These are phyloP conservation scores for Vaccinium macrocarpon DNA, from an alignment of 148 eudicot genomes.

Conservation along the genomic window DNA sequence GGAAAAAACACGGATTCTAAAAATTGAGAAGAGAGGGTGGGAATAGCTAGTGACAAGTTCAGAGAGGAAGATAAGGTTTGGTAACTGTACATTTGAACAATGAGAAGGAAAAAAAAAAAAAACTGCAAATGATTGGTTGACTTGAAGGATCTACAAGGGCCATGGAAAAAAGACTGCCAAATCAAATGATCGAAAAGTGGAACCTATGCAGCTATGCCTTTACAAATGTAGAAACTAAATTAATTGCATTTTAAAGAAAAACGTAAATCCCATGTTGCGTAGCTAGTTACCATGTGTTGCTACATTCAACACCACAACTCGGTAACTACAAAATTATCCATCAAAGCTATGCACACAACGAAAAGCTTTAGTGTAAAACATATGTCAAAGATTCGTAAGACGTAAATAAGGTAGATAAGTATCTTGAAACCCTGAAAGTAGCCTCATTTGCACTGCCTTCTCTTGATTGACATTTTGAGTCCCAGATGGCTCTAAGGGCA, in stretches of 20 bases:
- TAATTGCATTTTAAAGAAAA: neutral
- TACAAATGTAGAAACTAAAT: neutral
- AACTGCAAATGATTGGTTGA: neutral
- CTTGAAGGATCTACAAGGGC: constrained; percentile 8
- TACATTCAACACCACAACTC: neutral
- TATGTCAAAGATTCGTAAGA: neutral
- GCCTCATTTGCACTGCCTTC: neutral
- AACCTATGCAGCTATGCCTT: neutral
- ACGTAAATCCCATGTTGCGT: neutral
- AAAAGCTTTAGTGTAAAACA: neutral
- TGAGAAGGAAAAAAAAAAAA: neutral
- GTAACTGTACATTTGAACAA: neutral
- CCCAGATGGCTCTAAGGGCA: neutral
- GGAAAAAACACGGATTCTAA: neutral
- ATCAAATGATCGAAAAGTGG: neutral
- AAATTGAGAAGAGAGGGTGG: neutral
- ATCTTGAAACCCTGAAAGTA: neutral
- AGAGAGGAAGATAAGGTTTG: neutral
- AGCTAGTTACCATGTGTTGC: neutral
- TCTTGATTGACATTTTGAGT: neutral
- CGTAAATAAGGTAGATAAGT: neutral
- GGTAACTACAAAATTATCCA: neutral
- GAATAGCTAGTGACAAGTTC: neutral
- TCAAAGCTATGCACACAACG: neutral
- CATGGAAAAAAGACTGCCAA: neutral